Evolutionary conservation across 2,329 filamentous ascomycete species (phyloP), one percentile per base, ranked within the genome.

Genomic region (Epichloe festucae): DNA sequence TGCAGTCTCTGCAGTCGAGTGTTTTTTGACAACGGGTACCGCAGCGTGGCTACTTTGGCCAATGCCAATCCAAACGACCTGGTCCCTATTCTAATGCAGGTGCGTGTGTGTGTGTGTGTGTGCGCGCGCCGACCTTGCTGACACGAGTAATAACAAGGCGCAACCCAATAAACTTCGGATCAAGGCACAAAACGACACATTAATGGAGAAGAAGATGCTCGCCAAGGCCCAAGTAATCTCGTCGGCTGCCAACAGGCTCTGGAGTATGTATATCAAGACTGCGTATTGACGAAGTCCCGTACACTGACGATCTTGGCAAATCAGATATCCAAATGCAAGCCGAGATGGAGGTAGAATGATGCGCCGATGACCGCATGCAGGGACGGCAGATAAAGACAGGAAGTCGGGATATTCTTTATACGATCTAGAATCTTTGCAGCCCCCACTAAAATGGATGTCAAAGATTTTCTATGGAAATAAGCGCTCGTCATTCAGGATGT

Each of bases 21-120:
- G 5, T 84, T 90, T 55, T 86, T 85, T 73, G 86, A 89, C 52
- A 88, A 85, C 62, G 86, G 86, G 1, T 85, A 85, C 60, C 82
- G 79, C 59, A 83, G 77, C 23, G 70, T 89, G 31, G 79, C 81
- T 38, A 73, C 78, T 3, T 71, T 90, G 46, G 84, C 85, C 4
- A 85, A 85, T 57, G 83, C 85, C 0, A 77, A 85, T 54, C 75
- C 81, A 0, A 75, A 75, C 54, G 84, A 87, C 55, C 69, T 89
- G 23, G 71, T 88, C 2, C 84, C 84, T 6, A 69, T 89, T n/a
- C 69, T 90, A 48, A 77, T 86, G 71, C 82, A 86, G 74, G 81
- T 81, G 60, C 57, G 70, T 56, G 7, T 5, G 5, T 10, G 42
- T 35, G 4, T 12, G 14, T 7, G 10, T 21, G 14, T 2, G 34